Evolutionary conservation across 1,284 basidiomycete genomes (phyloP), one percentile per base, ranked within the genome.

Genomic region (Pseudozyma sp.): DNA sequence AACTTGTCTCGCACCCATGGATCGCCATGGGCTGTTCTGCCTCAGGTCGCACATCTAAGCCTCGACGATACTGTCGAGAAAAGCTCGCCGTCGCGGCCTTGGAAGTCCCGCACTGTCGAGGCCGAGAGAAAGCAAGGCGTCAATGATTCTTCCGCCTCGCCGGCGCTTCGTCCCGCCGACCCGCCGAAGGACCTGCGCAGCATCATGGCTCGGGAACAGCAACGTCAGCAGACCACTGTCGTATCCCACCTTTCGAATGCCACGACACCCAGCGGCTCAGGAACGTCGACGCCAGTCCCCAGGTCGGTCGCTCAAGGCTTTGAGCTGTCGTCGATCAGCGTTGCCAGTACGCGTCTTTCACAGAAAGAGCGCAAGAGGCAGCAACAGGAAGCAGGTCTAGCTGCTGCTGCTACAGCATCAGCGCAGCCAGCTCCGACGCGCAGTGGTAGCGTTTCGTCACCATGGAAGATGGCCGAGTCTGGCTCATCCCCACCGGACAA

Each of bases 121-220:
- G 74, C 69, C 0, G 76, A 73, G 40, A 62, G 85, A 89, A 88
- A 81, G 70, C 53, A 59, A 43, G 43, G 48, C 6, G 19, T 35
- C 9, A 35, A 31, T 3, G 42, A 50, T 4, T n/a, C 54, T 11
- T 51, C 70, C 30, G 52, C 40, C 4, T 73, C 70, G 17, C 71
- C 66, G 5, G 54, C 61, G 13, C 16, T 61, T 6, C 62, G 59
- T 10, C 62, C 66, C 8, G 54, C 29, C 17, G 66, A 68, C 29
- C 50, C 43, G 9, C 49, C 59, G 8, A 51, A 43, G 9, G 93
- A 96, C 80, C 90, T 97, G 87, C 90, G 92, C 75, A 87, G 89
- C 19, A 90, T 97, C 68, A 94, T 97, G 89, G 92, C 92, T 0
- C 92, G 34, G 44, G 74, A 71, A 61, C 63, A 66, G 75, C 61